Base-by-base conservation (phyloP, 805 yeast species). In the Diddensiella santjacobensis region DNA sequence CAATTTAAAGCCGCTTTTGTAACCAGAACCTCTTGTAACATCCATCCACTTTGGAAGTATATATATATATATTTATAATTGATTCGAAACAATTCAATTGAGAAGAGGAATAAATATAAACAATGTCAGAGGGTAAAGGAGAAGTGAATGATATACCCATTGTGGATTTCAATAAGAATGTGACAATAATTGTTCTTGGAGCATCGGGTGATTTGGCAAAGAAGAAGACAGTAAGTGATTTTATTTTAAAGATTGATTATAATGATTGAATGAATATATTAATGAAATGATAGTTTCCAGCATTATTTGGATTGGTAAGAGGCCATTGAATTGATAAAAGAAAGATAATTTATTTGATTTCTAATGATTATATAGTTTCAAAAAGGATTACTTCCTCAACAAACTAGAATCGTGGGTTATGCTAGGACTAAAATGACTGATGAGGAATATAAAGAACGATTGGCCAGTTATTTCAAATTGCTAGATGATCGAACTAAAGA, bases 171-270 rank as follows among this genome's bases (percentile, higher is more conserved):
- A 81, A 78, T 51, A 79, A 83, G 54, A 71, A 84, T 68, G 81
- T 87, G 5, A 73, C 80, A 38, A 75, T 90, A 59, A 87, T 83
- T 22, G 95, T 90, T 24, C 85, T 89, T 60, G 97, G 97, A 45
- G 97, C 97, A 39, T 86, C 95, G 19, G 97, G 97, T 45, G 96
- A 90, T 67, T 74, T 90, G 56, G 96, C 96, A 48, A 88, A 87
- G 72, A 90, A 90, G 81, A 90, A 90, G 72, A 90, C 96, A 2
- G 88, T 87, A 45, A 38, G 67, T 54, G 29, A 10, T 35, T 17
- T 35, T 6, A 17, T 15, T 46, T 10, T 29, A 6, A 5, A 13
- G 29, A 20, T 30, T 17, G 44, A 10, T 40, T 11, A 13, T 5
- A 8, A 10, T 30, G 4, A 41, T 22, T 18, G 45, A 23, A 11